Evolutionary conservation across 805 yeast genomes (phyloP), one percentile per base, ranked within the genome.

Genomic region (Sugiyamaella mastotermitis): DNA sequence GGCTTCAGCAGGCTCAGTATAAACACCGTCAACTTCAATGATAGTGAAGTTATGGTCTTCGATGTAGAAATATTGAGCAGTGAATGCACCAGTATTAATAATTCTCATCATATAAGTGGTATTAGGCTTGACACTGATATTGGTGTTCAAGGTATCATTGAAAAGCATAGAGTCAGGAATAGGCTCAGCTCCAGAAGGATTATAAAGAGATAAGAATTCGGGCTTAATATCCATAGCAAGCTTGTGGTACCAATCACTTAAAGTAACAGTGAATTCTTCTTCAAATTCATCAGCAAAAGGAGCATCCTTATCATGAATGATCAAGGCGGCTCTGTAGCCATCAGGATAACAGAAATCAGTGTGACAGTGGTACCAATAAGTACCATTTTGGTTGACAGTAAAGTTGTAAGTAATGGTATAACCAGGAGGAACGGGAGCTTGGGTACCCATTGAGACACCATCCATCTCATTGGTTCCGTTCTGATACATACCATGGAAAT

Each of bases 131-230:
- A 90, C 94, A 6, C 64, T 48, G 55, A 73, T 66, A 61, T 83
- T 81, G 23, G 52, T 49, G 30, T 7, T 11, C 11, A 69, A 73
- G 8, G 95, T 80, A 57, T 87, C 86, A 65, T 90, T 90, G 60
- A 87, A 68, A 52, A 92, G 71, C 50, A 83, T 62, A 57, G 72
- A 68, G 49, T 83, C 82, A 6, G 98, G 98, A 50, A 92, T 79
- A 36, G 98, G 98, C 66, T 92, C 98, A 31, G 97, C 96, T 56
- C 98, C 98, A 7, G 96, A 85, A 42, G 98, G 98, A 63, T 92
- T 92, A 67, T 70, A 78, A 46, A 79, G 58, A 48, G 65, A 75
- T 67, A 87, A 57, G 66, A 92, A 88, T 25, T 51, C 41, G 13
- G 70, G 65, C 15, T 58, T 49, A 47, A 69, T 64, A 49, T 82